Conservation (phyloP, 2,329 filamentous ascomycete species). For the Fusarium globosum region DNA sequence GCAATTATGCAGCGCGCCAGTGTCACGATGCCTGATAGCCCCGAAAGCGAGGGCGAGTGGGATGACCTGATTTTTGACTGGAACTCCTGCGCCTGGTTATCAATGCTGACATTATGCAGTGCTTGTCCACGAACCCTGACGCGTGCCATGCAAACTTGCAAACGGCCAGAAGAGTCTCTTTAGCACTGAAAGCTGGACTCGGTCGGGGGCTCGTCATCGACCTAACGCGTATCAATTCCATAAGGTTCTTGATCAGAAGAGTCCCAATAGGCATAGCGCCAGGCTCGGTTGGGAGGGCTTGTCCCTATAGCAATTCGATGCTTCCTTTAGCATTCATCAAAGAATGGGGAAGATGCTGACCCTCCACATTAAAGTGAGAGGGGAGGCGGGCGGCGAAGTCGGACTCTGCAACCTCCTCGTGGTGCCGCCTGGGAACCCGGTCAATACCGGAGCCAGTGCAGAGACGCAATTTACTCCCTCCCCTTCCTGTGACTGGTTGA, state of each 20-base stretch:
- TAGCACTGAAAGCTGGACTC: neutral
- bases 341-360: neutral
- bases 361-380: neutral
- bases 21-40: neutral
- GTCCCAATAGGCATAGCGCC: neutral
- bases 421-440: constrained; percentile 10
- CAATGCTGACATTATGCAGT: neutral
- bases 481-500: too few species aligned
- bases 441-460: neutral
- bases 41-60: neutral
- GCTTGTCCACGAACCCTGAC: neutral
- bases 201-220: neutral
- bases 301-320: neutral
- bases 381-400: neutral
- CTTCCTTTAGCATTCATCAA: neutral
- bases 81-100: neutral
- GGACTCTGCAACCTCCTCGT: constrained; percentile 76
- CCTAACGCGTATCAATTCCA: neutral
- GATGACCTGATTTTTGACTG: neutral
- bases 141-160: neutral
- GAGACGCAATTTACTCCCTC: neutral
- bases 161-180: neutral
- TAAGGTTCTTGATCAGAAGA: neutral
- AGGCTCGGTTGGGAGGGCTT: neutral
- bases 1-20: neutral